phyloP scores from a whole-genome alignment of 2,329 filamentous ascomycete genomes.

The Fusarium sp. region DNA sequence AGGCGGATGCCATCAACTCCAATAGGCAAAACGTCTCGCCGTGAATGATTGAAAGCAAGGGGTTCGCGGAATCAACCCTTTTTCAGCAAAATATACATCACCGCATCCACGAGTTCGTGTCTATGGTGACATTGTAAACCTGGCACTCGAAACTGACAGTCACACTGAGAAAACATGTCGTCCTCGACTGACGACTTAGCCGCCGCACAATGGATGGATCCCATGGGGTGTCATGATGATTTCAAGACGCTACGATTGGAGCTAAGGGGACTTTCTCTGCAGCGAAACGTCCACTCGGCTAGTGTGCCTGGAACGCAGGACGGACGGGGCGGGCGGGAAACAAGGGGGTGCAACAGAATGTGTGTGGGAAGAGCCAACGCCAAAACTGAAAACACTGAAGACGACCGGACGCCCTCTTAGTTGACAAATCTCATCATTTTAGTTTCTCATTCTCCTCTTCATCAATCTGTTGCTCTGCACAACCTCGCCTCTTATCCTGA shows the following conservation, averaged over 20 bases:
- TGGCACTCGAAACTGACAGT: neutral
- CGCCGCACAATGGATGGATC: neutral
- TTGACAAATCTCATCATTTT: neutral
- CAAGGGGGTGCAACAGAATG: conserved; percentile 2
- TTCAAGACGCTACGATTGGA: neutral
- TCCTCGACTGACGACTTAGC: neutral
- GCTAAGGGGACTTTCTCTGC: neutral
- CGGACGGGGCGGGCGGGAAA: neutral
- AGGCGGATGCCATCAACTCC: neutral
- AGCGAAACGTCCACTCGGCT: neutral
- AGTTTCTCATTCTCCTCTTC: neutral
- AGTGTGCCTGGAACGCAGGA: neutral
- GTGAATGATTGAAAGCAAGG: neutral
- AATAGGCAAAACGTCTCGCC: neutral
- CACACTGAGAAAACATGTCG: neutral
- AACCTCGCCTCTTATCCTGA: neutral
- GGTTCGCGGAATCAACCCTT: neutral
- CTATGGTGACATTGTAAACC: neutral
- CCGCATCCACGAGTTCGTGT: neutral
- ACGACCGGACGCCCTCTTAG: neutral
- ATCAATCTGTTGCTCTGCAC: neutral
- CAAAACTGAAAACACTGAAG: neutral
- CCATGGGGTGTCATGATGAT: neutral
- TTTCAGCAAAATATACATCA: neutral
- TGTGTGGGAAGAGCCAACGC: neutral